Conservation (phyloP, 192 early-diverging fungal species). For the Jimgerdemannia flammicorona region DNA sequence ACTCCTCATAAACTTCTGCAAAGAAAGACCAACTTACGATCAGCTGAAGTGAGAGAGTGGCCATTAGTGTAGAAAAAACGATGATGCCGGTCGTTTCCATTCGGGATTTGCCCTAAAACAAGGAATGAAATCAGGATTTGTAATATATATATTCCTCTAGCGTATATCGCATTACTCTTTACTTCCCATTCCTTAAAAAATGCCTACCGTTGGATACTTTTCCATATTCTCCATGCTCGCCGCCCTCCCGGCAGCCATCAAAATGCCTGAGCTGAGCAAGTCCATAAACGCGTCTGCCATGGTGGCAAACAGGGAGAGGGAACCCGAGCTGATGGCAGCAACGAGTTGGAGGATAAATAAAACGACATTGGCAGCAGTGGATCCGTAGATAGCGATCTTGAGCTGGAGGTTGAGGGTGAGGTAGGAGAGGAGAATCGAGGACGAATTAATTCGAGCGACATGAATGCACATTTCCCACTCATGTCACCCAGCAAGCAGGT, state of each 20-base stretch:
- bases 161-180: not conserved
- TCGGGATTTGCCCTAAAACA: constrained; percentile 57
- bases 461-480: not conserved
- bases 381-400: constrained; percentile 67
- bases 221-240: constrained; percentile 58
- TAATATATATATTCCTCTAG: not conserved
- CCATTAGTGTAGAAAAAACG: constrained; percentile 77
- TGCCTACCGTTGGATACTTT: constrained; percentile 64
- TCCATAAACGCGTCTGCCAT: constrained; percentile 85
- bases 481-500: not conserved
- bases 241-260: constrained; percentile 57
- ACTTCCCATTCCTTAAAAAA: not conserved
- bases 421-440: not conserved
- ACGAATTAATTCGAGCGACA: not conserved
- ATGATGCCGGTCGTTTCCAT: constrained; percentile 79
- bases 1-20: not conserved
- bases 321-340: constrained; percentile 70
- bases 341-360: constrained; percentile 65
- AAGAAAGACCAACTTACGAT: constrained; percentile 38
- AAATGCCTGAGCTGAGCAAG: constrained; percentile 60
- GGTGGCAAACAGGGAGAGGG: constrained; percentile 73
- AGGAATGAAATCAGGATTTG: not conserved
- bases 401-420: constrained; percentile 21
- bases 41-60: constrained; percentile 64
- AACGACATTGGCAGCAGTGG: constrained; percentile 61